Percentiles rank a stretch among this genome's conserved stretches.
phyloP scores from a whole-genome alignment of 257 asterid species.

The Nicotiana undulata region DNA sequence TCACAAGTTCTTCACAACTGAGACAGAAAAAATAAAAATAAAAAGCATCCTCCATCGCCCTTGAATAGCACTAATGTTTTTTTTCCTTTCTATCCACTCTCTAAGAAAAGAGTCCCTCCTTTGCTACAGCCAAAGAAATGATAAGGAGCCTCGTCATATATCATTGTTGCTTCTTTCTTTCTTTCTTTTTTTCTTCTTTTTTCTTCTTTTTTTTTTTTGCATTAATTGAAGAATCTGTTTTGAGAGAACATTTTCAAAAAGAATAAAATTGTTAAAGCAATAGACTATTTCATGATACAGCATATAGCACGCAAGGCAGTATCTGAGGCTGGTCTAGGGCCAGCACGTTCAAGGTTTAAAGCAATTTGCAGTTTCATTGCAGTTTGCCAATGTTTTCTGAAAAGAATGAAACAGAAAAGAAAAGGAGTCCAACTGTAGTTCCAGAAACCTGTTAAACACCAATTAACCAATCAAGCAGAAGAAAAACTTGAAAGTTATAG shows the following conservation, averaged over 20 bases:
- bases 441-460: background rate
- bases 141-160: background rate
- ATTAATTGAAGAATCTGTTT: background rate
- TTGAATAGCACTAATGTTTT: background rate
- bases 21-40: background rate
- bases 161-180: background rate
- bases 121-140: background rate
- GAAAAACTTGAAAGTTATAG: background rate
- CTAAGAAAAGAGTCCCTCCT: background rate
- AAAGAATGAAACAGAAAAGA: background rate
- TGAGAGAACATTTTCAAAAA: background rate
- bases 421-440: background rate
- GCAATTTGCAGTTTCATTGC: background rate
- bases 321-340: background rate
- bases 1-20: background rate
- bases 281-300: background rate
- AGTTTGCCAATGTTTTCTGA: background rate
- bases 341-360: background rate
- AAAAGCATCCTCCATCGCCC: background rate
- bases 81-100: background rate
- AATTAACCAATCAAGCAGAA: background rate
- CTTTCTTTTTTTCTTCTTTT: background rate
- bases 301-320: background rate
- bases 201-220: background rate
- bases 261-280: background rate